phyloP scores from a whole-genome alignment of 192 early-diverging fungal species.

The Coemansia umbellata region DNA sequence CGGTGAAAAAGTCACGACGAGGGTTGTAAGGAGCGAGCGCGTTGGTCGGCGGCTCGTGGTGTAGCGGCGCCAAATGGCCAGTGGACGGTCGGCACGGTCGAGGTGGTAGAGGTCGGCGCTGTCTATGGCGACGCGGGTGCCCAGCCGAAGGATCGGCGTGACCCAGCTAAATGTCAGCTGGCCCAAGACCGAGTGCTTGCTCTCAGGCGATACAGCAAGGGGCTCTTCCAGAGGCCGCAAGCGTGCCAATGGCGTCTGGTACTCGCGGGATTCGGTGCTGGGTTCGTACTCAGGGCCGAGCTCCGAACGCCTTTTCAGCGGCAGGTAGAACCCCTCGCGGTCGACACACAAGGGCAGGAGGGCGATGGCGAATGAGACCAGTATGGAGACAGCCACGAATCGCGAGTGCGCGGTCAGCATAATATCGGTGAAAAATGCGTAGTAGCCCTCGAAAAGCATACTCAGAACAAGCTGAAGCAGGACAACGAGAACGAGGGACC shows the following conservation, averaged over 20 bases:
- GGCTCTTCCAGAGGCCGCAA: slow-evolving; percentile 19
- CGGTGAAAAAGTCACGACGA: slow-evolving; percentile 41
- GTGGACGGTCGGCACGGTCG: slow-evolving; percentile 50
- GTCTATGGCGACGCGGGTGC: slow-evolving; percentile 52
- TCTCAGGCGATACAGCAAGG: slow-evolving; percentile 28
- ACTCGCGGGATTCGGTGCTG: slow-evolving; percentile 7
- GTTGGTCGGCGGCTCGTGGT: not conserved
- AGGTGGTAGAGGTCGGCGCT: slow-evolving; percentile 63
- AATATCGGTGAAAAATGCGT: slow-evolving; percentile 3
- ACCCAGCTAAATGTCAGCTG: slow-evolving; percentile 56
- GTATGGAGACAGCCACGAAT: not conserved
- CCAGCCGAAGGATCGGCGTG: slow-evolving; percentile 60
- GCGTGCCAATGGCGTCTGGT: slow-evolving; percentile 28
- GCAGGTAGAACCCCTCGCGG: slow-evolving; percentile 19
- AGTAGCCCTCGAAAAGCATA: slow-evolving; percentile 15
- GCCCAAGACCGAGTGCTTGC: slow-evolving; percentile 18
- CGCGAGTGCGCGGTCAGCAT: slow-evolving; percentile 17
- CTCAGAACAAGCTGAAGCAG: not conserved
- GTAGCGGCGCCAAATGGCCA: slow-evolving; percentile 37
- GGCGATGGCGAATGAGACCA: not conserved
- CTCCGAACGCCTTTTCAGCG: not conserved
- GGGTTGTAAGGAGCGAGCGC: slow-evolving; percentile 29
- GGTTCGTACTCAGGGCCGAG: not conserved
- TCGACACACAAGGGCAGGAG: slow-evolving; percentile 21
- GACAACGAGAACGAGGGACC: not conserved